Conservation (phyloP, 148 eudicot genomes). For the Silene latifolia region DNA sequence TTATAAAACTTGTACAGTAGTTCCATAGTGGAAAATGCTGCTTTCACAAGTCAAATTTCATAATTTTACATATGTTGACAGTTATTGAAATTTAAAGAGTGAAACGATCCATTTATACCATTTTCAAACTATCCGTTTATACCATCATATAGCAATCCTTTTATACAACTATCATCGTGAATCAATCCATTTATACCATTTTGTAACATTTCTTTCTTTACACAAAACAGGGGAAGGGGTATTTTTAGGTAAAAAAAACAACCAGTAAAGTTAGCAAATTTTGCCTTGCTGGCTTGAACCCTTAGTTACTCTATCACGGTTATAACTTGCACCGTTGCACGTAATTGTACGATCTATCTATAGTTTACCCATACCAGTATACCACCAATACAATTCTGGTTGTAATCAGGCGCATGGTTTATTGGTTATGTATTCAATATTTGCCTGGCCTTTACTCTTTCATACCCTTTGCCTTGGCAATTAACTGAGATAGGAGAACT, state of each 20-base stretch:
- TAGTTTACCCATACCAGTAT: not conserved
- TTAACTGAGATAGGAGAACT: not conserved
- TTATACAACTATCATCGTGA: not conserved
- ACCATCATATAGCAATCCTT: not conserved
- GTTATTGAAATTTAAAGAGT: not conserved
- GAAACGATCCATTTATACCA: not conserved
- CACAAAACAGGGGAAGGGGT: not conserved
- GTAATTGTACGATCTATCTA: not conserved
- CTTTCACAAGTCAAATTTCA: no score
- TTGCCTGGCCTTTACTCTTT: not conserved
- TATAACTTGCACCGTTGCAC: not conserved
- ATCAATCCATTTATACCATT: slow-evolving; percentile 4
- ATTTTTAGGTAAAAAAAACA: not conserved
- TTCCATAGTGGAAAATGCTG: no score
- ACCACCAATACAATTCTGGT: not conserved
- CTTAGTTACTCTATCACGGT: not conserved
- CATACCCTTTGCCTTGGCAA: not conserved
- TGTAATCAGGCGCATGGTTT: not conserved
- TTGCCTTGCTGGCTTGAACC: not conserved
- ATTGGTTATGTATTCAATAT: not conserved
- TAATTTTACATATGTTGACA: not conserved
- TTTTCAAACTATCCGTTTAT: no score
- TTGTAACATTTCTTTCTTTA: not conserved
- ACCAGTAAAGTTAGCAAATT: not conserved
- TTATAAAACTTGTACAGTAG: not conserved